These are phyloP conservation scores for Ploettnerulaceae sp. DNA, from an alignment of 2,329 filamentous ascomycete species.

Conservation along the genomic window DNA sequence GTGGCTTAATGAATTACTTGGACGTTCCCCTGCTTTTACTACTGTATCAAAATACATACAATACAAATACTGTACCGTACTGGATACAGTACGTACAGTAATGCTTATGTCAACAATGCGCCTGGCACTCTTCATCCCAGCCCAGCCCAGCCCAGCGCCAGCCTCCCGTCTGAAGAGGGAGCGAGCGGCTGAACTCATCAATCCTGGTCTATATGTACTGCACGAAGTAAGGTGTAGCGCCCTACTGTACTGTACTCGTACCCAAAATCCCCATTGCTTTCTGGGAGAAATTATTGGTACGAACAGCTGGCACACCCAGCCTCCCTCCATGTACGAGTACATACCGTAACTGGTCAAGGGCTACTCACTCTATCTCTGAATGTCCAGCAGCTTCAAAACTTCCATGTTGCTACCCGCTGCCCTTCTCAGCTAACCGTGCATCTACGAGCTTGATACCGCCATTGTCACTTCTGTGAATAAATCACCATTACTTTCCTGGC, in stretches of 20 bases:
- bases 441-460: conserved; percentile 10
- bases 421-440: conserved; percentile 19
- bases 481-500: conserved; percentile 10
- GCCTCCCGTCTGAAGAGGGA: not conserved
- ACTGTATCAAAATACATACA: too few relatives aligned
- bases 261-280: too few relatives aligned
- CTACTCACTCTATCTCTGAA: conserved; percentile 9
- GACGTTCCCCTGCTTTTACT: too few relatives aligned
- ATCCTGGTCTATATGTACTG: not conserved
- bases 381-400: conserved; percentile 12
- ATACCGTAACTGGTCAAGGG: too few relatives aligned
- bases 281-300: conserved; percentile 4
- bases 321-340: conserved; percentile 11
- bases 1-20: too few relatives aligned
- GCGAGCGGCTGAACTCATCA: not conserved
- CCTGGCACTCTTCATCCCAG: not conserved
- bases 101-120: too few relatives aligned
- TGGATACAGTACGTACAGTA: too few relatives aligned
- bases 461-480: conserved; percentile 7
- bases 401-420: conserved; percentile 12
- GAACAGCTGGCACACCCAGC: conserved; percentile 9
- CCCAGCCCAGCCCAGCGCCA: not conserved
- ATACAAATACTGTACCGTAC: too few relatives aligned
- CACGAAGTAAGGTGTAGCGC: too few relatives aligned
- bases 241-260: too few relatives aligned